These are phyloP conservation scores for Fusarium hostae DNA, from an alignment of 2,329 filamentous ascomycete genomes.

Conservation along the genomic window DNA sequence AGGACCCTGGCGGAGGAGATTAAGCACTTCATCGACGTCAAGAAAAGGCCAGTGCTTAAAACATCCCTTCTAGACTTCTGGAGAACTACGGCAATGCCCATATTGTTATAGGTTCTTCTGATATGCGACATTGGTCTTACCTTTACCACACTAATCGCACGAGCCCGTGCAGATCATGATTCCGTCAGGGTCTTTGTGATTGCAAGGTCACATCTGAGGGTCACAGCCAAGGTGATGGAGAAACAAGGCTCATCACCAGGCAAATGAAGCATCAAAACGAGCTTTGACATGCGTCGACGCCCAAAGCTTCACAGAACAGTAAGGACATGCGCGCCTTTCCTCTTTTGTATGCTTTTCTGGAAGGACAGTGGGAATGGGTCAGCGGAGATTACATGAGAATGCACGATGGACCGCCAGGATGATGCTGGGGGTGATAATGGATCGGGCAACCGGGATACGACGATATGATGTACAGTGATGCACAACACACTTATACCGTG, in stretches of 20 bases:
- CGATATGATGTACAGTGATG: slow-evolving; percentile 19
- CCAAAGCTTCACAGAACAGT: slow-evolving; percentile 3
- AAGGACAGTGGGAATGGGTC: slow-evolving; percentile 32
- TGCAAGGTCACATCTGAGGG: slow-evolving; percentile 19
- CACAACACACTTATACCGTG: neutral
- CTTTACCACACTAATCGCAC: slow-evolving; percentile 1
- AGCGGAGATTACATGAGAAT: slow-evolving; percentile 41
- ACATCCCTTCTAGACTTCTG: slow-evolving; percentile 18
- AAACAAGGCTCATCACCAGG: slow-evolving; percentile 11
- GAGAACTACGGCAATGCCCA: neutral
- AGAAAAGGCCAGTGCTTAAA: slow-evolving; percentile 21
- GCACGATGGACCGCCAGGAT: slow-evolving; percentile 34
- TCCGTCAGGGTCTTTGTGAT: slow-evolving; percentile 7
- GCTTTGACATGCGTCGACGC: slow-evolving; percentile 1
- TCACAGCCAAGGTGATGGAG: neutral
- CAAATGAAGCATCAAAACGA: slow-evolving; percentile 14
- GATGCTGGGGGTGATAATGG: slow-evolving; percentile 19
- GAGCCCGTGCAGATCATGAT: slow-evolving; percentile 21
- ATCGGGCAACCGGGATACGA: slow-evolving; percentile 20
- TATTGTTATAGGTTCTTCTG: neutral
- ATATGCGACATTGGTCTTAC: slow-evolving; percentile 8
- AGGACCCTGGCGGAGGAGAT: slow-evolving; percentile 28
- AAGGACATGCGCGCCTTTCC: slow-evolving; percentile 12
- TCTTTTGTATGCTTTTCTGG: slow-evolving; percentile 32
- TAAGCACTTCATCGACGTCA: slow-evolving; percentile 17